Evolutionary conservation across 352 stramenopile genomes (phyloP), one percentile per base, ranked within the genome.

Genomic region (Globisporangium emineosum): DNA sequence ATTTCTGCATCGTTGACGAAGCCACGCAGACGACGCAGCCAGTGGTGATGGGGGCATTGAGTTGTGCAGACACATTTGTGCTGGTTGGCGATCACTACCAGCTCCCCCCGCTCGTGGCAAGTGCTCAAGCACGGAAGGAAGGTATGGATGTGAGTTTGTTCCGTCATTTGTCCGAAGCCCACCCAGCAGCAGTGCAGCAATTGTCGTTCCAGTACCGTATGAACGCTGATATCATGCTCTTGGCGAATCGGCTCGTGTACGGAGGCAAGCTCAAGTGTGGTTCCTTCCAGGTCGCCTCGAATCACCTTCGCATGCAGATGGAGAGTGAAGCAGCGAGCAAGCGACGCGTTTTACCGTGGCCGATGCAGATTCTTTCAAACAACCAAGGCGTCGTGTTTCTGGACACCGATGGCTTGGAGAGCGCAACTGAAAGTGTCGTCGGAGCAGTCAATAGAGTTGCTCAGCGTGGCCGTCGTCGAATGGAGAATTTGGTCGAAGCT

Each of bases 151-250:
- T 93, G 12, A 94, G 83, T 63, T 68, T 99, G 56, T 95, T 99
- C 57, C 87, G 89, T 52, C 75, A 88, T 9, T 67, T 99, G 17
- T 90, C 91, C 8, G 90, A 98, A 57, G 88, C 82, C 29, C 93
- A 98, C 62, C 96, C 93, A 13, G 72, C 84, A 65, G 85, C 92
- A 6, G 90, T 97, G 33, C 85, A 96, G 54, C 85, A 94, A 61
- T 73, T 99, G n/a, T 98, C 88, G n/a, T 94, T 97, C 53, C 98
- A 99, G 81, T 99, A 99, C 72, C 90, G 98, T 50, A 99, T 99
- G 97, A 97, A 98, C 70, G 72, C 78, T 40, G 82, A 98, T 51
- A 98, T 99, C 57, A 98, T 98, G 83, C 64, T 90, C 45, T 55
- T 99, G 9, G 97, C 88, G 29, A 99, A 99, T 78, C 83, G 88